These are phyloP conservation scores for Arachis hypogaea DNA, from an alignment of 306 rosid species.

Conservation along the genomic window DNA sequence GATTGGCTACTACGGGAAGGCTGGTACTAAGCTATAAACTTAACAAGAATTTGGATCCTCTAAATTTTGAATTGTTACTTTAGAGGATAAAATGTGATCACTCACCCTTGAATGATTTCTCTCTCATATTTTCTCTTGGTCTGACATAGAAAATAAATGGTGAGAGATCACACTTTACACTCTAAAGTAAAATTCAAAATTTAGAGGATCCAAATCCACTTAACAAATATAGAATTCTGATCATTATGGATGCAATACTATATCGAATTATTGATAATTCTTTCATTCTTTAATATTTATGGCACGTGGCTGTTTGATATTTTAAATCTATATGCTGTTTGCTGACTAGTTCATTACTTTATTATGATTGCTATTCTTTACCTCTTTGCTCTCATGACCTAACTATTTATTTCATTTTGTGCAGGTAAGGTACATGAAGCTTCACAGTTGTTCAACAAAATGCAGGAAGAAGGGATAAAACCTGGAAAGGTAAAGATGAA, in stretches of 20 bases:
- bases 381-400: conserved; percentile 4
- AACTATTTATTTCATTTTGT: conserved; percentile 35
- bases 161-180: too few species aligned
- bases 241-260: conserved; percentile 29
- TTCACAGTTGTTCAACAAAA: conserved; percentile 66
- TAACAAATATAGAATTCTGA: conserved; percentile 13
- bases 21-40: conserved; percentile 57
- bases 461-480: conserved; percentile 77
- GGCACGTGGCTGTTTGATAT: neutral
- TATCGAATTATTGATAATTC: conserved; percentile 19
- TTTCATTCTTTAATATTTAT: conserved; percentile 23
- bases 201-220: too few species aligned
- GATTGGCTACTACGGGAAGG: conserved; percentile 87
- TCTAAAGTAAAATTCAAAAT: too few species aligned
- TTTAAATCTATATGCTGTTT: conserved; percentile 8
- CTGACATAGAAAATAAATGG: too few species aligned
- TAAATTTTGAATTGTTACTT: too few species aligned
- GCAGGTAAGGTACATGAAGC: conserved; percentile 75
- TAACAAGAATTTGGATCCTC: neutral
- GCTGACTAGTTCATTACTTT: conserved; percentile 24
- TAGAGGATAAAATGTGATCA: too few species aligned
- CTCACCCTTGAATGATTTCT: too few species aligned
- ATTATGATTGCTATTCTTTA: conserved; percentile 14
- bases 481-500: conserved; percentile 74
- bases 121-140: too few species aligned